Evolutionary conservation across 371 early-diverging fungal species (phyloP).

Genomic region (Apophysomyces trapeziformis): DNA sequence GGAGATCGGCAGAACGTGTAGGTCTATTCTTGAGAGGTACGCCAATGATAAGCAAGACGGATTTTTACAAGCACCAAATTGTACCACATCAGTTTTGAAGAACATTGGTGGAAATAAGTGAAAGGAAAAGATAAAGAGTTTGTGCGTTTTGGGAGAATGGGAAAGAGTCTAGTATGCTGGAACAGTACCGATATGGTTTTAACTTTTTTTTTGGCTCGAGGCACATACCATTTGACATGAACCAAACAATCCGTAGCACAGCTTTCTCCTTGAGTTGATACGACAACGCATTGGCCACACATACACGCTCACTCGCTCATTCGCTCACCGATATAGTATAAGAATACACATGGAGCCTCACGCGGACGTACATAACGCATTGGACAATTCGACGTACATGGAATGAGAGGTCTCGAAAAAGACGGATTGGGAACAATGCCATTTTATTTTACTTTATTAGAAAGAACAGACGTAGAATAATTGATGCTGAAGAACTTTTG

Average conservation of each 20-base stretch:
- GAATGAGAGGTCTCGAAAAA: background rate
- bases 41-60: background rate
- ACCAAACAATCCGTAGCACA: constrained; percentile 9
- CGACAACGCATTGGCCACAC: constrained; percentile 12
- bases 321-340: background rate
- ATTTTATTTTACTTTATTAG: too few species aligned
- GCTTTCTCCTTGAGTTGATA: constrained; percentile 4
- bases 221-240: constrained; percentile 11
- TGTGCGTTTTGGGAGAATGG: background rate
- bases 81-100: background rate
- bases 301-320: background rate
- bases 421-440: too few species aligned
- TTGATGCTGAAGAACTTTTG: background rate
- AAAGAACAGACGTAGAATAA: too few species aligned
- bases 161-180: background rate
- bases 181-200: background rate
- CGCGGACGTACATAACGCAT: background rate
- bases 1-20: constrained; percentile 8
- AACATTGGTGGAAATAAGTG: too few species aligned
- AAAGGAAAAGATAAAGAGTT: background rate
- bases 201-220: background rate
- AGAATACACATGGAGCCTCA: background rate
- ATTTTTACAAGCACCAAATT: background rate
- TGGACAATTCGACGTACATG: background rate
- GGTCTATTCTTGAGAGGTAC: background rate